Conservation (phyloP, 2,329 filamentous ascomycete species). For the Diaporthe citriasiana region DNA sequence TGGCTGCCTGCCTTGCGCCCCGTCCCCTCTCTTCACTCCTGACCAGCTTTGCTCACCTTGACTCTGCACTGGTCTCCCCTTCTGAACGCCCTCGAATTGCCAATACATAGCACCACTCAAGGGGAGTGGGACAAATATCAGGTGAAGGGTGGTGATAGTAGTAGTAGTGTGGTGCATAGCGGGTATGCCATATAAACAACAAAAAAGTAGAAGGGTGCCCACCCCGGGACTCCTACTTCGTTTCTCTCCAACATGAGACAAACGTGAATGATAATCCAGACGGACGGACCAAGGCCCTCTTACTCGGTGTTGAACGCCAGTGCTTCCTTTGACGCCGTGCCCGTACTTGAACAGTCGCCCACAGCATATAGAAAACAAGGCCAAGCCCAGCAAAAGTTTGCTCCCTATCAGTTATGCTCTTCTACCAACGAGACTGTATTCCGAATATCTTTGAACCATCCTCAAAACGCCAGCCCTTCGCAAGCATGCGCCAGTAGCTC, state of each 20-base stretch:
- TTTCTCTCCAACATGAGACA: not conserved
- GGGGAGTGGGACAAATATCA: not conserved
- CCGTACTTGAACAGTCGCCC: conserved; percentile 7
- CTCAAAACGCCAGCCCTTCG: not conserved
- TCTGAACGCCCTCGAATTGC: not conserved
- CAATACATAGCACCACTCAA: not conserved
- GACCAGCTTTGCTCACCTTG: not conserved
- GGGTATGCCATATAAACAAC: conserved; percentile 35
- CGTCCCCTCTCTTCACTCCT: not conserved
- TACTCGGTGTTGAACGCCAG: conserved; percentile 13
- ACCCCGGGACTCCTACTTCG: not conserved
- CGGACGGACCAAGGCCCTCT: not conserved
- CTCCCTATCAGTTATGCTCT: not conserved
- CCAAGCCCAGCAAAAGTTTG: not conserved
- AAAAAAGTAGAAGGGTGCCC: conserved; percentile 3
- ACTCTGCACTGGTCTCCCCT: conserved; percentile 1
- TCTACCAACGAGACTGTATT: not conserved
- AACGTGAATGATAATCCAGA: conserved; percentile 9
- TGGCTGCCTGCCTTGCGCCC: not conserved
- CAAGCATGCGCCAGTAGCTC: not conserved
- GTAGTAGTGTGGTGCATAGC: conserved; percentile 24
- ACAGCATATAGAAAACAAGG: conserved; percentile 4
- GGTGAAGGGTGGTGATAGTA: not conserved
- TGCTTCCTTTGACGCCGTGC: conserved; percentile 4
- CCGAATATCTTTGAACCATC: not conserved